Base-by-base conservation (phyloP, 106 monocot genomes). In the Dendrobium nobile region DNA sequence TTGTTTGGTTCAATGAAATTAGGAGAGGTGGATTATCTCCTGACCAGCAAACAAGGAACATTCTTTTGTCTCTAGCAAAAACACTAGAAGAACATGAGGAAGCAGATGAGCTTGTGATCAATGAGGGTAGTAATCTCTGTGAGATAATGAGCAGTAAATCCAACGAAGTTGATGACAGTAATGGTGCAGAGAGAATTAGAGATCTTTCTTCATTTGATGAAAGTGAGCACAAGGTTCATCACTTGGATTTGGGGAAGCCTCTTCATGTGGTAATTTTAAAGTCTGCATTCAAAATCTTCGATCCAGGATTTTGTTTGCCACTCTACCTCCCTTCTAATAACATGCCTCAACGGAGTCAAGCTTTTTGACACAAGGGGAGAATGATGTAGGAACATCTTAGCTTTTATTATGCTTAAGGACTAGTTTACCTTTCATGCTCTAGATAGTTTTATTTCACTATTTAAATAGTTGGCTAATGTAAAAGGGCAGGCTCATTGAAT, bases 1-100 rank as follows among this genome's bases (percentile, higher is more conserved):
- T 89, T 26, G 47, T 89, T 76, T 99, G 98, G 98, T 99, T 85
- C 77, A 99, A 91, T 59, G 92, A 99, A 86, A 95, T 99, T 93
- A 56, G 20, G 24, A 84, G 88, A 40, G 77, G 82, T 70, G 94
- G 93, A n/a, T 81, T 88, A 72, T 84, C 85, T 79, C 92, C 95
- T 24, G 98, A 99, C 79, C 86, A 91, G 85, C 95, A 99, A 75
- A 92, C 95, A 54, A 92, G 86, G 82, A 95, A 95, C 82, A 91
- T 99, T 77, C 77, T 99, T 20, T 84, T 99, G 13, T 92, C 92
- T 17, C 85, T 99, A 64, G 98, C 92, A 7, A 86, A 88, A 80
- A 91, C 87, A 20, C 67, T 84, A 0, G 92, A 92, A 79, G 98
- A 99, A 65, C 80, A 74, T 51, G 26, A 51, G 41, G 98, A 93